Percentiles rank a stretch among this genome's conserved stretches.
Conservation (phyloP, 352 stramenopile genomes). For the Globisporangium orthogonon region DNA sequence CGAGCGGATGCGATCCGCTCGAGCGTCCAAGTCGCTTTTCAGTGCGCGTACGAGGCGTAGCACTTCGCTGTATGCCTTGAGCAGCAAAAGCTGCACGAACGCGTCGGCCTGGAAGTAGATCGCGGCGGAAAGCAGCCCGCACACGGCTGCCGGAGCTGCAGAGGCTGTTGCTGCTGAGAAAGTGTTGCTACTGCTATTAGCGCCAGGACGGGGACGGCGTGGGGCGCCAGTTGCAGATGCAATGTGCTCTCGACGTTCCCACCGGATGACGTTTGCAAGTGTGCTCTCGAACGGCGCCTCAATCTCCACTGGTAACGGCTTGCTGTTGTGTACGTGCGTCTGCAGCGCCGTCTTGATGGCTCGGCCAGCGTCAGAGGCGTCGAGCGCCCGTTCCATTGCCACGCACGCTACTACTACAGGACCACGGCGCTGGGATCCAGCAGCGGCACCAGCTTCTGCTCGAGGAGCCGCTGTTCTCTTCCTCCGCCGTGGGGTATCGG, state of each 20-base stretch:
- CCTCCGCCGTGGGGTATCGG: too few relatives aligned
- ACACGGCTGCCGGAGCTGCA: background rate
- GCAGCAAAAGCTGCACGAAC: slow-evolving; percentile 34
- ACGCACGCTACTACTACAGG: slow-evolving; percentile 22
- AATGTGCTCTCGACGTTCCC: slow-evolving; percentile 19
- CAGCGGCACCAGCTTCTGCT: background rate
- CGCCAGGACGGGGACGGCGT: background rate
- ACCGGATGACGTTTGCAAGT: slow-evolving; percentile 26
- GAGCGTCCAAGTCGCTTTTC: slow-evolving; percentile 4
- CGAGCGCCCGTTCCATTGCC: slow-evolving; percentile 38
- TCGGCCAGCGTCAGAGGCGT: slow-evolving; percentile 25
- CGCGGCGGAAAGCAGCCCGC: slow-evolving; percentile 15
- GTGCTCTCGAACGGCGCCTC: slow-evolving; percentile 23
- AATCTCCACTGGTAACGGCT: slow-evolving; percentile 31
- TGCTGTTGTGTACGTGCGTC: slow-evolving; percentile 51
- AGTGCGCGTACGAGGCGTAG: slow-evolving; percentile 24
- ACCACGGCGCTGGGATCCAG: slow-evolving; percentile 4
- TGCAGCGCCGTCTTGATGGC: slow-evolving; percentile 35
- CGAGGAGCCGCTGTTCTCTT: background rate
- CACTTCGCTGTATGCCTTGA: slow-evolving; percentile 32
- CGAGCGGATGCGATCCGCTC: background rate
- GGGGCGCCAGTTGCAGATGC: background rate
- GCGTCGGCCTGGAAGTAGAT: slow-evolving; percentile 35
- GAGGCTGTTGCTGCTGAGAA: slow-evolving; percentile 2
- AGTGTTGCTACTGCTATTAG: background rate